These are phyloP conservation scores for Diospyros lotus DNA, from an alignment of 148 eudicot species.

Conservation along the genomic window DNA sequence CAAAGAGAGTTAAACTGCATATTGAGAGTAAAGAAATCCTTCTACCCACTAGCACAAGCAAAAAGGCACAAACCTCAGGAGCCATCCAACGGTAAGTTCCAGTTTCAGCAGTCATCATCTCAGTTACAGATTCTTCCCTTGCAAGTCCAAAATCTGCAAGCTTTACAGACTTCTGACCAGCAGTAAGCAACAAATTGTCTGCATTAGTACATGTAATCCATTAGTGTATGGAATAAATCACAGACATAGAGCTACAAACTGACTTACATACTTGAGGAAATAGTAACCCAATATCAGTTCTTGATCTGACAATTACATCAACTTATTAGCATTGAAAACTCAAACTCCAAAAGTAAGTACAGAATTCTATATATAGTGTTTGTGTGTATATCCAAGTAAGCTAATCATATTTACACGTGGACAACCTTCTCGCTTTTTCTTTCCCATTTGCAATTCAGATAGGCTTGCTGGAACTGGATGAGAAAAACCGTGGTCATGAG, in stretches of 20 bases:
- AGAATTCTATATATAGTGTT: no score
- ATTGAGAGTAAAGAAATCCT: not conserved
- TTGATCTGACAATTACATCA: not conserved
- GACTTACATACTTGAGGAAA: not conserved
- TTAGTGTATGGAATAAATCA: conserved; percentile 2
- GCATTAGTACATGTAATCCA: conserved; percentile 22
- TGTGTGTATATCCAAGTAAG: not conserved
- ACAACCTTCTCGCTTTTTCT: not conserved
- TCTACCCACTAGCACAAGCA: not conserved
- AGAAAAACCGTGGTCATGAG: not conserved
- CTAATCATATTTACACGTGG: not conserved
- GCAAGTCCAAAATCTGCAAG: conserved; percentile 99
- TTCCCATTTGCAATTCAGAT: conserved; percentile 1
- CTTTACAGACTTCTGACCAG: conserved; percentile 77
- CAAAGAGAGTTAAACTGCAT: not conserved
- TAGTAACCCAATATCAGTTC: not conserved
- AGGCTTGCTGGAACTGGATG: conserved; percentile 2
- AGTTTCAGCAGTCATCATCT: conserved; percentile 99
- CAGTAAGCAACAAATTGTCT: conserved; percentile 96
- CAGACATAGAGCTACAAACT: not conserved
- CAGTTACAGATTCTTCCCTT: conserved; percentile 93
- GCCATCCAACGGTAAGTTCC: conserved; percentile 99
- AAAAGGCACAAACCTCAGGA: conserved; percentile 70
- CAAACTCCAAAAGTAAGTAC: not conserved
- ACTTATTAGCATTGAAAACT: not conserved